Evolutionary conservation across 345 rosid genomes (phyloP).

Genomic region (Adansonia digitata): DNA sequence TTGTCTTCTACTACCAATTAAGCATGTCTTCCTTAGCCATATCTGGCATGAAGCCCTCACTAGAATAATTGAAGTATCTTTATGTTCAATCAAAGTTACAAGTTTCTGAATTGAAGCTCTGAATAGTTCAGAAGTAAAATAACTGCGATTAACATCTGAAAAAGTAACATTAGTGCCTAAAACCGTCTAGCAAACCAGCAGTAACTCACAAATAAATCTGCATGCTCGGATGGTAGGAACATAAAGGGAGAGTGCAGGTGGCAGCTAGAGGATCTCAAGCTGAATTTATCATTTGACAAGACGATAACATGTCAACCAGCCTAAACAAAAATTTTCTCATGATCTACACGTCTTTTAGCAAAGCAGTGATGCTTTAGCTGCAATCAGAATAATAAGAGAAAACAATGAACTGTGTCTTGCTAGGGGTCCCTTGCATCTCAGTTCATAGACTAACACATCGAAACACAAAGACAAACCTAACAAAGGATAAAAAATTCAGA

Average conservation of each 20-base stretch:
- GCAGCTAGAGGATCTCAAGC: not conserved
- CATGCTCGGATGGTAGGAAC: not conserved
- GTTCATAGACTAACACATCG: constrained; percentile 6
- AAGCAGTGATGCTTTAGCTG: not conserved
- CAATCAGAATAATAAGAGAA: not conserved
- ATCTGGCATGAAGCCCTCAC: not conserved
- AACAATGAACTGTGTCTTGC: not conserved
- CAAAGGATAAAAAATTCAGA: not conserved
- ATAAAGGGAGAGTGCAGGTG: not conserved
- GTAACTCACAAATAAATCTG: not conserved
- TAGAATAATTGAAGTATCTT: not conserved
- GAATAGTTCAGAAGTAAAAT: not conserved
- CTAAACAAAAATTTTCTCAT: not conserved
- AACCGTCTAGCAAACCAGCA: not conserved
- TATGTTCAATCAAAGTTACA: not conserved
- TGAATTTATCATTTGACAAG: no score
- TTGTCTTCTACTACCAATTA: not conserved
- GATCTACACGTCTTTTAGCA: not conserved
- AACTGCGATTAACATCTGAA: not conserved
- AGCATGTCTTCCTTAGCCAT: not conserved
- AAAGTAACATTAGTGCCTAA: not conserved
- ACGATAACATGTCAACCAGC: not conserved
- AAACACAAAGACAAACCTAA: not conserved
- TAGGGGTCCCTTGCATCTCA: constrained; percentile 9
- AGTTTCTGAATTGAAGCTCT: not conserved